A percentile compares a stretch with the other conserved stretches of the same genome.
Evolutionary conservation across 1,284 basidiomycete species (phyloP).

Genomic region (Sanguinoderma infundibulare): DNA sequence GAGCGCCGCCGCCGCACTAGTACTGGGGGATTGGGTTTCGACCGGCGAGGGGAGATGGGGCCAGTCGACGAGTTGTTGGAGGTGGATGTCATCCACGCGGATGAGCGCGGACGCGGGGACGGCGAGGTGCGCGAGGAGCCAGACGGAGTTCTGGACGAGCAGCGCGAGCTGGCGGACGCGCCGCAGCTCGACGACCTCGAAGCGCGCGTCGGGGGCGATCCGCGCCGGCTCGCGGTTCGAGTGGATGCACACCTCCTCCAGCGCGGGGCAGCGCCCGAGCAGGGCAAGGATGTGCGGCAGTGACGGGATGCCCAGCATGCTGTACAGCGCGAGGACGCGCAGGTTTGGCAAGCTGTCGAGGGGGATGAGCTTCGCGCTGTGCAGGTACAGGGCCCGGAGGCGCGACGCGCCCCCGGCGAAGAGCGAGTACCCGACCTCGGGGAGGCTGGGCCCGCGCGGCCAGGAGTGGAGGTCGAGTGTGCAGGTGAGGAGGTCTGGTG

Average conservation of each 20-base stretch:
- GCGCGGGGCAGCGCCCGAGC: slow-evolving; percentile 3
- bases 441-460: slow-evolving; percentile 1
- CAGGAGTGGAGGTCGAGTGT: slow-evolving; percentile 6
- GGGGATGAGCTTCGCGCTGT: slow-evolving; percentile 3
- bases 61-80: not conserved
- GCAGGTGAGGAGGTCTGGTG: slow-evolving; percentile 4
- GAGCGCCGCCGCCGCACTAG: no score
- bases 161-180: slow-evolving; percentile 5
- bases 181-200: not conserved
- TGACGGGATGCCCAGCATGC: not conserved
- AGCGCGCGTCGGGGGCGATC: not conserved
- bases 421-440: not conserved
- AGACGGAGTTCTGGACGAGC: not conserved
- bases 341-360: slow-evolving; percentile 7
- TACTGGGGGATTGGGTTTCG: not conserved
- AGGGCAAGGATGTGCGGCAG: slow-evolving; percentile 2
- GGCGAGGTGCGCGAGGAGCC: slow-evolving; percentile 2
- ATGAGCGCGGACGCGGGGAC: slow-evolving; percentile 1
- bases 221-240: not conserved
- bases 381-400: slow-evolving; percentile 4
- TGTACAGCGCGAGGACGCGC: slow-evolving; percentile 2
- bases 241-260: slow-evolving; percentile 6
- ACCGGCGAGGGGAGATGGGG: not conserved
- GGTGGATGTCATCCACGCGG: slow-evolving; percentile 2
- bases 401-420: not conserved